Evolutionary conservation across 2,329 filamentous ascomycete species (phyloP).

Genomic region (Penicillium expansum): DNA sequence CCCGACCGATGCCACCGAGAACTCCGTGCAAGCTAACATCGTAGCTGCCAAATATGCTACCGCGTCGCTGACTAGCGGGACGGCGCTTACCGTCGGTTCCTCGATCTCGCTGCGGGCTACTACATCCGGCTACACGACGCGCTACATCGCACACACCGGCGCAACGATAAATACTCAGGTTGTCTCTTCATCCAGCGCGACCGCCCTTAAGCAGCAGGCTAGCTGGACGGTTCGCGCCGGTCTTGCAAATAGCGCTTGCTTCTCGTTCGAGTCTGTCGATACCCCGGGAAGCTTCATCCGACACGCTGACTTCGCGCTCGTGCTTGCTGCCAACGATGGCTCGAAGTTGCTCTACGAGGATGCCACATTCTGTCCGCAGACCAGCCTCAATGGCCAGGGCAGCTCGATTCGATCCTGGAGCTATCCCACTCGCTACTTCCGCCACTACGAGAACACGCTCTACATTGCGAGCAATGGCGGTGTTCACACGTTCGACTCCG

Average conservation of each 20-base stretch:
- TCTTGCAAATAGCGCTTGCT: conserved; percentile 56
- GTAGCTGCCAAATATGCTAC: conserved; percentile 57
- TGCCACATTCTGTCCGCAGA: conserved; percentile 60
- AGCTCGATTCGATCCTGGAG: conserved; percentile 57
- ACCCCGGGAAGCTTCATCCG: conserved; percentile 59
- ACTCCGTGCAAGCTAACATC: conserved; percentile 59
- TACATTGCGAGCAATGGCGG: conserved; percentile 57
- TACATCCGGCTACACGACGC: conserved; percentile 53
- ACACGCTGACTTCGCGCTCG: conserved; percentile 54
- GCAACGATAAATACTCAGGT: conserved; percentile 55
- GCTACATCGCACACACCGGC: conserved; percentile 56
- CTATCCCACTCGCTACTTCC: conserved; percentile 59
- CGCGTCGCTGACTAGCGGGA: conserved; percentile 49
- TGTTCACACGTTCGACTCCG: conserved; percentile 53
- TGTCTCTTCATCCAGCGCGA: conserved; percentile 52
- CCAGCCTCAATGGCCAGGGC: conserved; percentile 52
- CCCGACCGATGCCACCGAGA: conserved; percentile 59
- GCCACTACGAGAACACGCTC: conserved; percentile 51
- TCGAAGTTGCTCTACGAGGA: conserved; percentile 59
- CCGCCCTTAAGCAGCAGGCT: conserved; percentile 51
- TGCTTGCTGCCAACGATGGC: conserved; percentile 52
- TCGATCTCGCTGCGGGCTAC: conserved; percentile 56
- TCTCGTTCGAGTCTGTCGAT: conserved; percentile 61
- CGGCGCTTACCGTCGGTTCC: conserved; percentile 48
- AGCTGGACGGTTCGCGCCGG: conserved; percentile 56